Evolutionary conservation across 2,329 filamentous ascomycete genomes (phyloP), one percentile per base, ranked within the genome.

Genomic region (Ceratocystis harringtonii): DNA sequence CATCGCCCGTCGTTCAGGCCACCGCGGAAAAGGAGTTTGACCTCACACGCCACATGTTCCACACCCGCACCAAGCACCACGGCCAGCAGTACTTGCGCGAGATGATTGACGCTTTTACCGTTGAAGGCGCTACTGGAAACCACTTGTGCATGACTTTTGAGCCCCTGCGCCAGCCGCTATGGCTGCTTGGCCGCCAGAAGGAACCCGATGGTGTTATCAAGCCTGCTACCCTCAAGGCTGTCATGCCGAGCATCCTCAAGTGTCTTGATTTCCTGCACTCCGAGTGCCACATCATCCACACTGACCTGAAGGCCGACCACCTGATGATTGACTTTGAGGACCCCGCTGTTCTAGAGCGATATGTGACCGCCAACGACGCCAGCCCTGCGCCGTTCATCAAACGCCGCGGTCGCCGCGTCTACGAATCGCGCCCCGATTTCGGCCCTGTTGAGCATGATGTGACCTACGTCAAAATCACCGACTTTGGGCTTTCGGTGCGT

Each of bases 241-340:
- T 73, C 45, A 70, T 80, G 32, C 66, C 65, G 15, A 69, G 68
- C 32, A 67, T 72, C 12, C 74, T 79, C 25, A 72, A 73, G 45
- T 77, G 76, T 19, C 72, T 79, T 3, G 75, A 79, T 60, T 73
- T 70, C 36, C 68, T 79, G 48, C 77, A 79, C 68, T 73, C 71
- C 3, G 74, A 78, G 68, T 75, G 74, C 70, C 74, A 75, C 44
- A 69, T 80, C 66, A 72, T 78, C 25, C 78, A 80, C 69, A 79
- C 75, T 74, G 76, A 79, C 60, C 76, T 79, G 66, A 78, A 78
- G 63, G 70, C 70, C 1, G 75, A 76, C 68, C 70, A 73, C 57
- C 62, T 66, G 44, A 68, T 67, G 62, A 62, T 67, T 36, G 65
- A 68, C 62, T 64, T 66, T 48, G 71, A 72, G 45, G 69, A 70